Percentiles rank a stretch among this genome's conserved stretches.
phyloP scores from a whole-genome alignment of 352 stramenopile genomes.

The Phytophthora boehmeriae region DNA sequence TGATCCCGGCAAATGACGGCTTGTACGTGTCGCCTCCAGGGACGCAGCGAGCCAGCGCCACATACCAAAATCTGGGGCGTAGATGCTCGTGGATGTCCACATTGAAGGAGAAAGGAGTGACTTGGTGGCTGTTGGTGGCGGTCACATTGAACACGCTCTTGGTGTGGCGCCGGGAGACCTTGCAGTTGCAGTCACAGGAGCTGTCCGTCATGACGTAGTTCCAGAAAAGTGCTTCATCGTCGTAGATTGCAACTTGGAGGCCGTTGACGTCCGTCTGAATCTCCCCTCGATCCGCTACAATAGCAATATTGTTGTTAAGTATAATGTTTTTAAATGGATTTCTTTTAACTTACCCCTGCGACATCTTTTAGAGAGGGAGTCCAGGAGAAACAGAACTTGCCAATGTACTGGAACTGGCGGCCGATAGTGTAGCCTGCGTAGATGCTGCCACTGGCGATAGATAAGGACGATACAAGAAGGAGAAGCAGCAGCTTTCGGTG shows the following conservation, averaged over 20 bases:
- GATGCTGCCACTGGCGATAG: constrained; percentile 36
- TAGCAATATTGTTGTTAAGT: not conserved
- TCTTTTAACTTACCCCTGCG: constrained; percentile 44
- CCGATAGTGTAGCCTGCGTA: constrained; percentile 67
- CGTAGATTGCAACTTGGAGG: constrained; percentile 78
- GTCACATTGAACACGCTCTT: constrained; percentile 77
- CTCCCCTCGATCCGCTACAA: constrained; percentile 59
- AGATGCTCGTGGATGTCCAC: constrained; percentile 72
- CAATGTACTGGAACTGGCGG: constrained; percentile 78
- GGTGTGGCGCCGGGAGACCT: constrained; percentile 67
- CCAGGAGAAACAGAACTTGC: constrained; percentile 86
- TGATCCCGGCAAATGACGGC: constrained; percentile 72
- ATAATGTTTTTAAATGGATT: not conserved
- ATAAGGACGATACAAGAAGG: constrained; percentile 3
- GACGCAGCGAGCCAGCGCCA: constrained; percentile 74
- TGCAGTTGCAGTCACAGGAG: constrained; percentile 72
- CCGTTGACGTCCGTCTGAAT: constrained; percentile 67
- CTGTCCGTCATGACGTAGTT: constrained; percentile 71
- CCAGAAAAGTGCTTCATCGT: constrained; percentile 83
- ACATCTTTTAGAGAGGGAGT: constrained; percentile 60
- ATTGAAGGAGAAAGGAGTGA: constrained; percentile 61
- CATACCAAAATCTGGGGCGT: constrained; percentile 73
- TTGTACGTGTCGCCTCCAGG: constrained; percentile 63
- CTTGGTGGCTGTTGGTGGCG: constrained; percentile 40
- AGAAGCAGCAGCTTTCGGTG: constrained; percentile 14